Evolutionary conservation across 2,329 filamentous ascomycete genomes (phyloP).

Genomic region (Chaetomium sp.): DNA sequence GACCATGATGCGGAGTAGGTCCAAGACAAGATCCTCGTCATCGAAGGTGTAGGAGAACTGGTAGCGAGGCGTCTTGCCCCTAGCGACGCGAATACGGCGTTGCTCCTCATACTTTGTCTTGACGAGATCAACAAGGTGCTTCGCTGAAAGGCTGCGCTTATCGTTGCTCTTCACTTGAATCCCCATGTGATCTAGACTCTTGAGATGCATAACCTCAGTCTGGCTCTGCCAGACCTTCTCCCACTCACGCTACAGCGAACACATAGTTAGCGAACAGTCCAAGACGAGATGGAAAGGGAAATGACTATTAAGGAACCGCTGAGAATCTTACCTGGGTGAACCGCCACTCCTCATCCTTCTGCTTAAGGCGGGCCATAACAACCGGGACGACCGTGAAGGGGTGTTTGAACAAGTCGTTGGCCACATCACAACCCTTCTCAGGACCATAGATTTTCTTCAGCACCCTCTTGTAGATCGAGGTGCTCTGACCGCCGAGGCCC

Average conservation of each 20-base stretch:
- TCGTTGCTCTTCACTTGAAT: conserved; percentile 82
- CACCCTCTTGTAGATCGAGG: conserved; percentile 93
- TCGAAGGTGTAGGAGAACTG: conserved; percentile 72
- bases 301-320: neutral
- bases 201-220: conserved; percentile 90
- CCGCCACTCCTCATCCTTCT: conserved; percentile 96
- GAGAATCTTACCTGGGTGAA: conserved; percentile 53
- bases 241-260: conserved; percentile 68
- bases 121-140: conserved; percentile 84
- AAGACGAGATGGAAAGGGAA: neutral
- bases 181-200: conserved; percentile 93
- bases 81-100: conserved; percentile 61
- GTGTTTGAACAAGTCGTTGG: conserved; percentile 75
- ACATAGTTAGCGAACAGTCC: neutral
- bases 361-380: conserved; percentile 81
- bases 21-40: conserved; percentile 61
- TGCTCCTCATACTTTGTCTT: conserved; percentile 91
- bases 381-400: conserved; percentile 86
- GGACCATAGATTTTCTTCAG: conserved; percentile 95
- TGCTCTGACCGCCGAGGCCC: conserved; percentile 84
- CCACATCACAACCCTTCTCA: conserved; percentile 76
- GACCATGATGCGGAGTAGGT: conserved; percentile 56
- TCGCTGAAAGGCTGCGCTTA: conserved; percentile 85
- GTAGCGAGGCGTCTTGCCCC: conserved; percentile 55
- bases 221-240: conserved; percentile 98